Conservation (phyloP, 75 land plant genomes). For the Pinus tabuliformis region DNA sequence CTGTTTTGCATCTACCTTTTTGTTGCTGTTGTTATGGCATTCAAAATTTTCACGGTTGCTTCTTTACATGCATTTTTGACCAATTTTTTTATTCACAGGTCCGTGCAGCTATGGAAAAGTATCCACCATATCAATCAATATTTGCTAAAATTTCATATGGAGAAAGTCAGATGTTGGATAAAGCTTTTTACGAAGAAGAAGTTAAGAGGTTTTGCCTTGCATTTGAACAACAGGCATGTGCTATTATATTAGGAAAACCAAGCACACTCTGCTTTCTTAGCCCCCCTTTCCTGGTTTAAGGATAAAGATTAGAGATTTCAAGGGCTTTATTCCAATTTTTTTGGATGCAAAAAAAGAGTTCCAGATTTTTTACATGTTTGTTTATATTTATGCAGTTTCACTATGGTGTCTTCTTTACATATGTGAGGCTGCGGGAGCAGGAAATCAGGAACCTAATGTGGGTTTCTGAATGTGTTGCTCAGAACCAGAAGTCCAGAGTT, state of each 20-base stretch:
- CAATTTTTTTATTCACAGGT: slow-evolving; percentile 9
- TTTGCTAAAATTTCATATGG: slow-evolving; percentile 24
- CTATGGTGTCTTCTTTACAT: slow-evolving; percentile 49
- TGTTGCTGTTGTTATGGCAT: not conserved
- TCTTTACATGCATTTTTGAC: not conserved
- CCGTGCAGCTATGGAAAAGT: slow-evolving; percentile 20
- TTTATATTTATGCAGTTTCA: slow-evolving; percentile 33
- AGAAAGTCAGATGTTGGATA: slow-evolving; percentile 32
- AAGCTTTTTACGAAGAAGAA: slow-evolving; percentile 26
- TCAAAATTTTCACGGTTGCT: not conserved
- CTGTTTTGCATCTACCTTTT: not conserved
- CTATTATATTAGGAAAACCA: not conserved
- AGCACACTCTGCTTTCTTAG: not conserved
- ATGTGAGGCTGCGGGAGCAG: slow-evolving; percentile 41
- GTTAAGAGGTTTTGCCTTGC: slow-evolving; percentile 21
- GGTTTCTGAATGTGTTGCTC: slow-evolving; percentile 50
- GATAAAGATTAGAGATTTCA: not conserved
- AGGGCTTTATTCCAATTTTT: not conserved
- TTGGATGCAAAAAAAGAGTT: not conserved
- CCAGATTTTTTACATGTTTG: not conserved
- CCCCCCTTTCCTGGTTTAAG: not conserved
- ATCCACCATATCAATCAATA: slow-evolving; percentile 28
- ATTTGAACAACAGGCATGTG: slow-evolving; percentile 21
- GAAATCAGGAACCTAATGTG: slow-evolving; percentile 50
- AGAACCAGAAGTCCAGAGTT: slow-evolving; percentile 39